Evolutionary conservation across 768 basidiomycete species (phyloP).

Genomic region (Crucibulum laeve): DNA sequence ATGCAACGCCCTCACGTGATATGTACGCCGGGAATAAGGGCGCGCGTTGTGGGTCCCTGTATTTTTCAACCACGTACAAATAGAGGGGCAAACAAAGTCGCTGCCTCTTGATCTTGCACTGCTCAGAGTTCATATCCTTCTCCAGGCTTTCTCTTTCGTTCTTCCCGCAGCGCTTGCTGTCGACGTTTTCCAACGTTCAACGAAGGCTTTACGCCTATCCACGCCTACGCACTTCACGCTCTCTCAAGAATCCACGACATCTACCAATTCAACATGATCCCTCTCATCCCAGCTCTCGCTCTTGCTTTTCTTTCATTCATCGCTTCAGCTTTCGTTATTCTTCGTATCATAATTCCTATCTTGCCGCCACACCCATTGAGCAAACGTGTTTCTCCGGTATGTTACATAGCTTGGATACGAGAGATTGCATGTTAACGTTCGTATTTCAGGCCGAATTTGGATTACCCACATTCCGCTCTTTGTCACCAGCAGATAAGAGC

Average conservation of each 20-base stretch:
- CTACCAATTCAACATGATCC: conserved; percentile 47
- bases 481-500: conserved; percentile 65
- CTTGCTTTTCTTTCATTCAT: conserved; percentile 71
- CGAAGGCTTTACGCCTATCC: conserved; percentile 40
- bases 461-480: conserved; percentile 61
- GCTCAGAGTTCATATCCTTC: conserved; percentile 12
- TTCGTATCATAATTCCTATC: conserved; percentile 72
- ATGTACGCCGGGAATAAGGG: conserved; percentile 11
- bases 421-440: conserved; percentile 8
- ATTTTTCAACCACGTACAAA: conserved; percentile 35
- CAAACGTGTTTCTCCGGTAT: conserved; percentile 68
- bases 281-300: conserved; percentile 60
- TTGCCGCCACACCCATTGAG: conserved; percentile 71
- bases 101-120: conserved; percentile 11
- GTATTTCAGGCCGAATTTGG: conserved; percentile 66
- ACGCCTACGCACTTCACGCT: conserved; percentile 40
- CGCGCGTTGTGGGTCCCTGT: conserved; percentile 21
- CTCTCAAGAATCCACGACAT: conserved; percentile 33
- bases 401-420: conserved; percentile 18
- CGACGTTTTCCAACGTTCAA: conserved; percentile 26
- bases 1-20: conserved; percentile 22
- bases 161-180: conserved; percentile 22
- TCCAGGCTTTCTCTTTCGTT: conserved; percentile 22
- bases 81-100: conserved; percentile 24
- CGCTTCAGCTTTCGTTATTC: conserved; percentile 70